Base-by-base conservation (phyloP, 164 flowering plant genomes). In the Umbellularia californica region DNA sequence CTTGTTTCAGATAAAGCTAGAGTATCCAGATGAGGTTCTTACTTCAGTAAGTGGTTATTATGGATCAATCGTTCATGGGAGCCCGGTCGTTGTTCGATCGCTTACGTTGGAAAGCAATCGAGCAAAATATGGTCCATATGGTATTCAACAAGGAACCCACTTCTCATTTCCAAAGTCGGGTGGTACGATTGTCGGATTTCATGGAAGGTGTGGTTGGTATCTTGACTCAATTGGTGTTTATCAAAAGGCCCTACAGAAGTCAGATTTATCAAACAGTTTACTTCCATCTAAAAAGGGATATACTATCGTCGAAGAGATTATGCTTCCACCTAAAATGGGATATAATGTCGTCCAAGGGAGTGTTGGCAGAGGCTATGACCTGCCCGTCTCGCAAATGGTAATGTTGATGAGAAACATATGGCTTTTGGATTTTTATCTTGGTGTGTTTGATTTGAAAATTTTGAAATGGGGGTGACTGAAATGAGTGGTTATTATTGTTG, bases 101-200 rank as follows among this genome's bases (percentile, higher is more conserved):
- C 88, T 94, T 3, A 83, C 87, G 0, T 81, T 94, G 22, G 77
- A 78, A 62, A 94, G 85, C 85, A 94, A 92, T 81, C 84, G 66
- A 66, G 87, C 69, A 72, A 86, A 77, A 22, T 90, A 86, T 77
- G 98, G 97, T 50, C 95, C 98, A 11, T 92, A 75, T 79, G 98
- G 97, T 10, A 58, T 75, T 41, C 88, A 88, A 72, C 78, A 84
- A 75, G 97, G 98, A 50, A 84, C 85, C 1, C 68, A 63, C 30
- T 90, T 92, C 73, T 79, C 91, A 14, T 74, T 84, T 7, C 89
- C 92, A 17, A 74, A 69, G 65, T 73, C 68, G 2, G 83, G 86
- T 0, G 88, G 84, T 23, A 92, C 83, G 79, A 87, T 92, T 35
- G 94, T 92, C 4, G 97, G 97, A 50, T 90, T 94, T 75, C 89